phyloP scores from a whole-genome alignment of 1,284 basidiomycete species.

The Ustilago nuda region DNA sequence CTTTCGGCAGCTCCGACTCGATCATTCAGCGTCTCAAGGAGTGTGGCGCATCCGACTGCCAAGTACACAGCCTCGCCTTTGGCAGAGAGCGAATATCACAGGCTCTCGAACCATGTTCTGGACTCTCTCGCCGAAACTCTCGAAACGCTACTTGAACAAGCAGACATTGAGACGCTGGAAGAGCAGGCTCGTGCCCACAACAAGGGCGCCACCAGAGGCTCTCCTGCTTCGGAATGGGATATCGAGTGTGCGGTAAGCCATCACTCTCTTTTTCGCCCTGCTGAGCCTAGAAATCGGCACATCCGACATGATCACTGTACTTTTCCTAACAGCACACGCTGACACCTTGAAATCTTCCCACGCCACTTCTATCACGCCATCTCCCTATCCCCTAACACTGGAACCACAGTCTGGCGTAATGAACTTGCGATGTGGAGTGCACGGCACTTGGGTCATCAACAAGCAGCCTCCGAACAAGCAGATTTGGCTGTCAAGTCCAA shows the following conservation, averaged over 20 bases:
- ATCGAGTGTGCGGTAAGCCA: constrained; percentile 89
- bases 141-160: constrained; percentile 80
- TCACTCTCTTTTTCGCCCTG: constrained; percentile 37
- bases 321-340: neutral
- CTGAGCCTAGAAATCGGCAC: neutral
- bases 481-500: constrained; percentile 95
- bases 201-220: constrained; percentile 25
- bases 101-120: constrained; percentile 84
- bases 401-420: constrained; percentile 83
- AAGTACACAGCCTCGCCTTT: constrained; percentile 69
- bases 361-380: neutral
- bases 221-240: constrained; percentile 76
- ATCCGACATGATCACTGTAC: constrained; percentile 2
- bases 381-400: no score
- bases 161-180: constrained; percentile 60
- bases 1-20: neutral
- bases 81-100: constrained; percentile 79
- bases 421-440: constrained; percentile 82
- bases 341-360: constrained; percentile 9
- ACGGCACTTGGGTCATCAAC: constrained; percentile 98
- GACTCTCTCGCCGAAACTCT: constrained; percentile 81
- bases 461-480: constrained; percentile 99
- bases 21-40: constrained; percentile 14
- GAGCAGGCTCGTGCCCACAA: constrained; percentile 17
- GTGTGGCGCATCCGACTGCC: constrained; percentile 21